Base-by-base conservation (phyloP, 306 rosid genomes). In the Malus fusca region DNA sequence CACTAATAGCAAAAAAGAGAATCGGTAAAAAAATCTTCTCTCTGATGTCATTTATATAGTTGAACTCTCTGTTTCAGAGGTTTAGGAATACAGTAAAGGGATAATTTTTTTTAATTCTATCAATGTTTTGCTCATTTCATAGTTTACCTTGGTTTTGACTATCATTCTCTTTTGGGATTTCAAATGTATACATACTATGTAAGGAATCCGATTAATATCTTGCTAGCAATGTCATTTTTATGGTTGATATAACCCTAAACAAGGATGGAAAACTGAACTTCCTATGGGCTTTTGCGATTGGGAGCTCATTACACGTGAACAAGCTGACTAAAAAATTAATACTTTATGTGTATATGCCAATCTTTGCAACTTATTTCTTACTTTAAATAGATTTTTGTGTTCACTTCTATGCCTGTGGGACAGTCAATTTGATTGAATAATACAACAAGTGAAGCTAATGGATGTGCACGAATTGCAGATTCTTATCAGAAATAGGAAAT, bases 401-500 rank as follows among this genome's bases (percentile, higher is more conserved):
- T 44, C 46, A 9, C 73, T 14, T 43, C 33, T 21, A 64, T 22
- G 15, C 30, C 52, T 65, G 66, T 65, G 66, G 30, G 35, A 46
- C 19, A 15, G 18, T 35, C 40, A 35, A 35, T 35, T 35, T 22
- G 62, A 10, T 21, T 58, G 53, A 58, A 58, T 11, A 58, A 58
- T 58, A 58, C 6, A 43, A 43, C 14, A 46, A 48, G 8, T 63
- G 43, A 28, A 56, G 18, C 31, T 74, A 25, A 51, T 44, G 58
- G 60, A 68, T 61, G 21, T n/a, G 77, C 53, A 52, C 78, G 58
- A 43, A 77, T 82, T 84, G 81, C 97, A 91, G 98, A 80, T 87
- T 90, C 77, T 75, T 85, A 30, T 80, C 93, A 28, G 89, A 93
- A 61, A 19, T 82, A 14, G 87, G 85, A 69, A 83, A 68, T 33